Evolutionary conservation across 306 rosid genomes (phyloP).

Genomic region (Glycine latifolia): DNA sequence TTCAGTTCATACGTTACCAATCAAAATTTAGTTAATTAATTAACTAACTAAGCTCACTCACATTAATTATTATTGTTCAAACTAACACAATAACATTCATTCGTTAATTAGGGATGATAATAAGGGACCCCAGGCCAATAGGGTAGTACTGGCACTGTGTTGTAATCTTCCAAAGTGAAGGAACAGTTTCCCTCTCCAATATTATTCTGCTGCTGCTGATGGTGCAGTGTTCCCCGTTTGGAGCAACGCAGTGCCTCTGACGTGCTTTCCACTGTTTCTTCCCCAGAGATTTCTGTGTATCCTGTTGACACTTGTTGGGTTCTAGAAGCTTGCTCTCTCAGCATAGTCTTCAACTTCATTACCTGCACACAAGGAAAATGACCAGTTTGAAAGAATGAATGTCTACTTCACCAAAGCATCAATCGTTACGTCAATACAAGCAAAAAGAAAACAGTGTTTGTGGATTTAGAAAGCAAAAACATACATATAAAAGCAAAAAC

Average conservation of each 20-base stretch:
- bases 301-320: constrained; percentile 56
- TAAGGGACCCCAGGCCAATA: constrained; percentile 73
- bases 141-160: constrained; percentile 49
- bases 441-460: neutral
- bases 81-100: neutral
- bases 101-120: constrained; percentile 56
- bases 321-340: constrained; percentile 68
- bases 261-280: constrained; percentile 83
- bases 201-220: constrained; percentile 38
- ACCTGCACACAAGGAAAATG: constrained; percentile 52
- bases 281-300: constrained; percentile 77
- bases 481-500: neutral
- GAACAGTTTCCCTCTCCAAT: constrained; percentile 56
- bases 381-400: constrained; percentile 17
- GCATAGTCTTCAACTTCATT: constrained; percentile 66
- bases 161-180: constrained; percentile 61
- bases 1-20: neutral
- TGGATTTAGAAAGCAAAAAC: neutral
- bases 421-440: too few relatives aligned
- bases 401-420: neutral
- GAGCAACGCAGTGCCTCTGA: constrained; percentile 63
- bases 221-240: constrained; percentile 50
- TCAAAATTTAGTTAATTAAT: neutral
- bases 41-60: neutral
- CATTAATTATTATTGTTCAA: neutral